A percentile compares a stretch with the other conserved stretches of the same genome.
These are phyloP conservation scores for Phytophthora pini DNA, from an alignment of 352 stramenopile species.

Conservation along the genomic window DNA sequence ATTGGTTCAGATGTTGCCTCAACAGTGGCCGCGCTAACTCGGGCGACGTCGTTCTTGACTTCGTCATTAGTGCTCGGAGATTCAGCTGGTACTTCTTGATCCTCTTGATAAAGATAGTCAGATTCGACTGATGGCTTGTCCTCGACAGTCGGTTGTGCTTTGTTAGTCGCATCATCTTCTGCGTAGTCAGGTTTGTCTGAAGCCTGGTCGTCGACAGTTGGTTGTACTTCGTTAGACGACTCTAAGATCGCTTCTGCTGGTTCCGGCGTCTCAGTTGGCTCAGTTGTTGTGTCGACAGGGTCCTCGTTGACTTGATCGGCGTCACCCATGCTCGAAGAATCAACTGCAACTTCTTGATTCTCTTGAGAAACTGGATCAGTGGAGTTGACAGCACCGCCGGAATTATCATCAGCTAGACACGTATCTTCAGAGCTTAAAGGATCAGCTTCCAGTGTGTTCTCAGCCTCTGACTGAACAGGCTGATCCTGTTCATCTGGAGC, in stretches of 20 bases:
- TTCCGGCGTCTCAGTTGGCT: not conserved
- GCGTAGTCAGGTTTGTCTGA: too few relatives aligned
- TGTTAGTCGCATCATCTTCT: not conserved
- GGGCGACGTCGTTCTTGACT: not conserved
- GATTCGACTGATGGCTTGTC: conserved; percentile 2
- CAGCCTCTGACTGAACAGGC: not conserved
- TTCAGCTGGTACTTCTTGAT: not conserved
- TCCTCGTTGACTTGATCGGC: conserved; percentile 1
- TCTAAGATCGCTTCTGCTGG: not conserved
- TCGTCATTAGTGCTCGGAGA: not conserved
- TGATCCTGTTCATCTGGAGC: not conserved
- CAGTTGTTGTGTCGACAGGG: not conserved
- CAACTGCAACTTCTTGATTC: not conserved
- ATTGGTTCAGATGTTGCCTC: conserved; percentile 2
- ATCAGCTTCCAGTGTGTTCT: conserved; percentile 1
- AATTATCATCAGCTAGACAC: not conserved
- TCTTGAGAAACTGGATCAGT: not conserved
- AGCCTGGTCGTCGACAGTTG: too few relatives aligned
- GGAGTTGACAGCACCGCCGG: not conserved
- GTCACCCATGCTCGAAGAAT: not conserved
- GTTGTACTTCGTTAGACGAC: not conserved
- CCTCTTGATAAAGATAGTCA: conserved; percentile 1
- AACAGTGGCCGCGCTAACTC: not conserved
- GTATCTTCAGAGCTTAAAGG: not conserved
- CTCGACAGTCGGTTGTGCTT: conserved; percentile 4